Evolutionary conservation across 768 basidiomycete genomes (phyloP).

Genomic region (Tulasnella sp.): DNA sequence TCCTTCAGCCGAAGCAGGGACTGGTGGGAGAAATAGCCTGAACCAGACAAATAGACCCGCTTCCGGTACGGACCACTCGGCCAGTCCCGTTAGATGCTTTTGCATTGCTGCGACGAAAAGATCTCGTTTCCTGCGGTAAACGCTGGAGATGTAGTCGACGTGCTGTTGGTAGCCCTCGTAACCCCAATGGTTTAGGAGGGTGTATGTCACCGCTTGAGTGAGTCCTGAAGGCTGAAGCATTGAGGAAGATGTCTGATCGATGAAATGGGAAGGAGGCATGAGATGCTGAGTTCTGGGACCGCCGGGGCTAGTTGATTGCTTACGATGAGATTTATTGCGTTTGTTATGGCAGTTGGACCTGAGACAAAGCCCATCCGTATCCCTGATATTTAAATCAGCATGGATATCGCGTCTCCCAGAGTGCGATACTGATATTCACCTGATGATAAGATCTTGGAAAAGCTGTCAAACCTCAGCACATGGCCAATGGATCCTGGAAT

Average conservation of each 20-base stretch:
- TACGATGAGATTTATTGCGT: not conserved
- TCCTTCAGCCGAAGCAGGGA: constrained; percentile 31
- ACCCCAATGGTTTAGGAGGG: constrained; percentile 66
- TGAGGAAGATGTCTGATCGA: constrained; percentile 42
- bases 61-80: constrained; percentile 61
- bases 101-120: constrained; percentile 69
- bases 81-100: constrained; percentile 65
- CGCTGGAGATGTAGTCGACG: constrained; percentile 53
- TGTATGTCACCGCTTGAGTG: constrained; percentile 52
- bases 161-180: constrained; percentile 66
- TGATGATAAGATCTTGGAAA: constrained; percentile 73
- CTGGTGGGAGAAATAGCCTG: constrained; percentile 43
- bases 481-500: constrained; percentile 40
- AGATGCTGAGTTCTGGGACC: not conserved
- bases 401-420: no score
- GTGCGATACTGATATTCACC: constrained; percentile 27
- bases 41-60: constrained; percentile 92
- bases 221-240: constrained; percentile 62
- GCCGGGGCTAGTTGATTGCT: not conserved
- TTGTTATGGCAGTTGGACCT: not conserved
- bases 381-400: constrained; percentile 27
- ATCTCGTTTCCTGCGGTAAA: constrained; percentile 66
- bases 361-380: constrained; percentile 69
- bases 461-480: constrained; percentile 81
- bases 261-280: not conserved